These are phyloP conservation scores for Bacidia rubella DNA, from an alignment of 495 filamentous ascomycete genomes.

Conservation along the genomic window DNA sequence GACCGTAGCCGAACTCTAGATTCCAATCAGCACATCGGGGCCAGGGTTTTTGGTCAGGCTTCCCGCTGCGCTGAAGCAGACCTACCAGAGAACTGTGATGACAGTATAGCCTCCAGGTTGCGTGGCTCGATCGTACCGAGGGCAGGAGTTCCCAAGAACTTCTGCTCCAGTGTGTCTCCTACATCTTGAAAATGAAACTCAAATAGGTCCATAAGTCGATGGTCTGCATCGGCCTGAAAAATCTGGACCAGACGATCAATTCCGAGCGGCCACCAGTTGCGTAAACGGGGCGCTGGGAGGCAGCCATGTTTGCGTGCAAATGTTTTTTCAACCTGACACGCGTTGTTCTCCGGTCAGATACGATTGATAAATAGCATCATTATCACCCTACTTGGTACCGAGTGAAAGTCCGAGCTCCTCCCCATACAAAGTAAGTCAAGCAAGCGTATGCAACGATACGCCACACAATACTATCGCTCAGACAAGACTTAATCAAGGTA, in stretches of 20 bases:
- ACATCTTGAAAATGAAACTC: constrained; percentile 21
- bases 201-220: constrained; percentile 24
- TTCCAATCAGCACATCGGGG: neutral
- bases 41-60: neutral
- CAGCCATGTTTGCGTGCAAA: constrained; percentile 21
- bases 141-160: constrained; percentile 18
- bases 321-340: neutral
- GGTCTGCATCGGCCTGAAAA: constrained; percentile 21
- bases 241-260: constrained; percentile 26
- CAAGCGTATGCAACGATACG: neutral
- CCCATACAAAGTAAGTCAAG: neutral
- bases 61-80: neutral
- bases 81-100: constrained; percentile 28
- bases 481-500: too few relatives aligned
- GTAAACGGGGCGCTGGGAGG: constrained; percentile 20
- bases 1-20: constrained; percentile 22
- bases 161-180: constrained; percentile 21
- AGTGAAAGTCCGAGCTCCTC: too few relatives aligned
- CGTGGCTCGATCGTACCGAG: constrained; percentile 24
- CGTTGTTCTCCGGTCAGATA: neutral
- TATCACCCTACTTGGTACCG: neutral
- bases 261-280: constrained; percentile 25
- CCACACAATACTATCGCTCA: neutral
- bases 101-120: constrained; percentile 28
- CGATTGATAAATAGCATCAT: neutral